A percentile compares a stretch with the other conserved stretches of the same genome.
Evolutionary conservation across 805 yeast species (phyloP).

Genomic region (Ogataea saltuana): DNA sequence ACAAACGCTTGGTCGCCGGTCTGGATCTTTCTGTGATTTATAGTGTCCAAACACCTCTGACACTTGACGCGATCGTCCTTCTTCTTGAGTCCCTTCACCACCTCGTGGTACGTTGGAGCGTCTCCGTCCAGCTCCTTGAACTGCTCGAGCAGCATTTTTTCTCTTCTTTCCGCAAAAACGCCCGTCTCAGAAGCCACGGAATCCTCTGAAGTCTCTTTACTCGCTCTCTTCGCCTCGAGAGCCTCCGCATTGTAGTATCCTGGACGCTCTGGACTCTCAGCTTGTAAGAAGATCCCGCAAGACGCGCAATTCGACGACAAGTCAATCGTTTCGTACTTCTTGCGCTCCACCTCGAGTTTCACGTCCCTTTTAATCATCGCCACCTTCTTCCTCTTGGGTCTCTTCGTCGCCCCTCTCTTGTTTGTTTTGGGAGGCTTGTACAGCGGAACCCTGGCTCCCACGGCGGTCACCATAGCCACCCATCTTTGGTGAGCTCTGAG

Average conservation of each 20-base stretch:
- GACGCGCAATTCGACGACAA: conserved; percentile 42
- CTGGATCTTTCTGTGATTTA: conserved; percentile 44
- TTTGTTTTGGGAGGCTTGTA: too few species aligned
- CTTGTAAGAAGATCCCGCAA: conserved; percentile 60
- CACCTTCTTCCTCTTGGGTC: conserved; percentile 5
- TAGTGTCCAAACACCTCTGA: conserved; percentile 55
- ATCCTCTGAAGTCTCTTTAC: neutral
- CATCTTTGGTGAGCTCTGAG: too few species aligned
- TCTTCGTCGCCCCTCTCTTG: too few species aligned
- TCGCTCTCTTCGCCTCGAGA: neutral
- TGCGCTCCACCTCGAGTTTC: neutral
- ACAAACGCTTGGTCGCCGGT: conserved; percentile 36
- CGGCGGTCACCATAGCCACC: too few species aligned
- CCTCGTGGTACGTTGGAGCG: conserved; percentile 9
- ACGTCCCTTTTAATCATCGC: neutral
- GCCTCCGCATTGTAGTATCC: conserved; percentile 44
- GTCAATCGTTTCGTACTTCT: neutral
- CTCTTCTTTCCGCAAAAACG: conserved; percentile 9
- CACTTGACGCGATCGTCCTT: conserved; percentile 40
- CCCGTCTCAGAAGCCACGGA: neutral
- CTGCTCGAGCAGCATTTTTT: conserved; percentile 11
- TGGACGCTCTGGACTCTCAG: conserved; percentile 32
- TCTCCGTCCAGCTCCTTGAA: conserved; percentile 13
- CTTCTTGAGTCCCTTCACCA: conserved; percentile 1
- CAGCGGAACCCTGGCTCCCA: too few species aligned